Conservation (phyloP, 2,329 filamentous ascomycete genomes). For the Mariannaea elegans region DNA sequence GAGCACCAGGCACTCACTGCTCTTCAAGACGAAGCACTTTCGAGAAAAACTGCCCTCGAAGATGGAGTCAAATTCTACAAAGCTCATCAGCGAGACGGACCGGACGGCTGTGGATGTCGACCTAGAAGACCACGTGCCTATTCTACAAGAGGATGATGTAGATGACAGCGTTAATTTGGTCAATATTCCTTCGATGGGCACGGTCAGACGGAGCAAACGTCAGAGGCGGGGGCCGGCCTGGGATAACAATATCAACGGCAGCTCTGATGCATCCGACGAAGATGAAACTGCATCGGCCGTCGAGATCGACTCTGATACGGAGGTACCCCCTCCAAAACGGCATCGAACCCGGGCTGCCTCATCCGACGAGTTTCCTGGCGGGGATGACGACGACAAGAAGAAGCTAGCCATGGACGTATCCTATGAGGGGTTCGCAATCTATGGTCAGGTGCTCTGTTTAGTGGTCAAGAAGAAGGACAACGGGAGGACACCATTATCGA, state of each 20-base stretch:
- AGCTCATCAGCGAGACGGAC: constrained; percentile 65
- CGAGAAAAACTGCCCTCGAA: constrained; percentile 63
- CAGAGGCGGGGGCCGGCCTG: constrained; percentile 37
- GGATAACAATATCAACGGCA: constrained; percentile 47
- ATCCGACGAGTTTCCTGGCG: constrained; percentile 42
- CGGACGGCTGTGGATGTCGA: constrained; percentile 65
- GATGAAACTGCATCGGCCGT: constrained; percentile 48
- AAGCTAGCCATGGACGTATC: constrained; percentile 86
- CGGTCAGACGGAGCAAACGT: constrained; percentile 41
- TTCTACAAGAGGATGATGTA: constrained; percentile 61
- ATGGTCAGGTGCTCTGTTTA: constrained; percentile 89
- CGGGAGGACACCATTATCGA: constrained; percentile 52
- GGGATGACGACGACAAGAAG: constrained; percentile 84
- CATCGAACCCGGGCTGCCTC: constrained; percentile 44
- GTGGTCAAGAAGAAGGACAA: constrained; percentile 81
- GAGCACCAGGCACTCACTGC: constrained; percentile 82
- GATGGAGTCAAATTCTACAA: constrained; percentile 69
- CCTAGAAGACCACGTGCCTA: constrained; percentile 44
- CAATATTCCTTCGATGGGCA: constrained; percentile 45
- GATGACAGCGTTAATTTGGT: constrained; percentile 43
- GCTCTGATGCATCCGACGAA: constrained; percentile 42
- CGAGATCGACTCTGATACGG: constrained; percentile 51
- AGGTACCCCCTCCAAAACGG: constrained; percentile 57
- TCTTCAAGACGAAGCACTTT: constrained; percentile 86
- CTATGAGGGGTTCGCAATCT: constrained; percentile 96